Percentiles rank a stretch among this genome's conserved stretches.
phyloP scores from a whole-genome alignment of 208 protist species.

The Acanthamoeba sp. region DNA sequence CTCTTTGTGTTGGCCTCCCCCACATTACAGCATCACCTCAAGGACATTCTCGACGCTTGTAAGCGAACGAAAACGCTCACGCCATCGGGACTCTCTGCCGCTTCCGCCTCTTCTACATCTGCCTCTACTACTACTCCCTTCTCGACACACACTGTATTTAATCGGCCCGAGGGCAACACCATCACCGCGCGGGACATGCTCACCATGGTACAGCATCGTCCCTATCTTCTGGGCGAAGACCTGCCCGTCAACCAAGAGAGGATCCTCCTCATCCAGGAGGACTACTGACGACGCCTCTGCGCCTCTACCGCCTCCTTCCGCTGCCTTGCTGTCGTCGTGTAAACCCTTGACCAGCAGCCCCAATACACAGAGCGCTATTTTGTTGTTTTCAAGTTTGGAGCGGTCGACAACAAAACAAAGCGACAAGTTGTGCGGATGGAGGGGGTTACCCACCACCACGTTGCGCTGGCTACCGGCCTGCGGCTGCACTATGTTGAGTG shows the following conservation, averaged over 20 bases:
- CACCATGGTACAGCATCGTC: conserved; percentile 39
- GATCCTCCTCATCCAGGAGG: conserved; percentile 52
- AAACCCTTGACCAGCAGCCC: no score
- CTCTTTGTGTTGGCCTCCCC: not conserved
- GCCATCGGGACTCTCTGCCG: not conserved
- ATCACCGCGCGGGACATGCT: conserved; percentile 52
- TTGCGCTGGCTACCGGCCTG: not conserved
- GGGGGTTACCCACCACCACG: conserved; percentile 25
- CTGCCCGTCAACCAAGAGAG: conserved; percentile 59
- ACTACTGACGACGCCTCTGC: not conserved
- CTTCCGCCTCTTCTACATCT: not conserved
- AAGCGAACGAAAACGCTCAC: conserved; percentile 20
- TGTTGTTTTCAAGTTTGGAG: no score
- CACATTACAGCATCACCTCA: conserved; percentile 32
- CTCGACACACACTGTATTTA: conserved; percentile 57
- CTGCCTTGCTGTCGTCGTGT: no score
- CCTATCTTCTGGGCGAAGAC: conserved; percentile 48
- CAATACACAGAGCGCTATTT: no score
- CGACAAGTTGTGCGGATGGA: conserved; percentile 33
- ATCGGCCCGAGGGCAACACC: conserved; percentile 29
- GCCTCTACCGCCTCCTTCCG: no score
- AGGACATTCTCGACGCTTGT: conserved; percentile 26
- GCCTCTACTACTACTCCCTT: not conserved
- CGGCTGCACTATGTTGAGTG: conserved; percentile 71
- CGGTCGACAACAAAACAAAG: no score